Conservation (phyloP, 805 yeast genomes). For the Isabelozyma rhagii region DNA sequence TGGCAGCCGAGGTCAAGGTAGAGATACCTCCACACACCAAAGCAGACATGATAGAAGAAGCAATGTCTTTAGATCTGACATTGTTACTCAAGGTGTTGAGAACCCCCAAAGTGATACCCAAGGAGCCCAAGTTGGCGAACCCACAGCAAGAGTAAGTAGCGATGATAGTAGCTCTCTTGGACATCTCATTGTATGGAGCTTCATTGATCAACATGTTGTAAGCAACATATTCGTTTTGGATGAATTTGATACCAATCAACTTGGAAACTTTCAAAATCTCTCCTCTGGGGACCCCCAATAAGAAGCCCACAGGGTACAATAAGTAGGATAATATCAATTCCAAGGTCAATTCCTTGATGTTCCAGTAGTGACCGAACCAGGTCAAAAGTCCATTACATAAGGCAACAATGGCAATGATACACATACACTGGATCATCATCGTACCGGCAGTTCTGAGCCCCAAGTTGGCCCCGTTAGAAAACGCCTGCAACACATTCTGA, state of each 20-base stretch:
- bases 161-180: constrained; percentile 49
- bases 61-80: constrained; percentile 44
- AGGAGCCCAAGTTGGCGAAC: constrained; percentile 58
- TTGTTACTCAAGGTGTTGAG: constrained; percentile 54
- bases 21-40: constrained; percentile 52
- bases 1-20: constrained; percentile 54
- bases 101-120: constrained; percentile 62
- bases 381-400: constrained; percentile 53
- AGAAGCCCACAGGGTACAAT: constrained; percentile 58
- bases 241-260: constrained; percentile 54
- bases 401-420: constrained; percentile 60
- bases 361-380: constrained; percentile 65
- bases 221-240: constrained; percentile 63
- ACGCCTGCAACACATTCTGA: constrained; percentile 54
- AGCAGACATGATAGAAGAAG: constrained; percentile 45
- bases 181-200: constrained; percentile 45
- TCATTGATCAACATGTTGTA: constrained; percentile 38
- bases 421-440: constrained; percentile 54
- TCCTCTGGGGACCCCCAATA: constrained; percentile 51
- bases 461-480: constrained; percentile 54
- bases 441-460: constrained; percentile 57
- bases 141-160: constrained; percentile 65
- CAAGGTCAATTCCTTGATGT: constrained; percentile 48
- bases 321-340: constrained; percentile 57
- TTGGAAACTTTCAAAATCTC: constrained; percentile 51